Percentiles rank a stretch among this genome's conserved stretches.
phyloP scores from a whole-genome alignment of 129 eudicot species.

The Dittrichia graveolens region DNA sequence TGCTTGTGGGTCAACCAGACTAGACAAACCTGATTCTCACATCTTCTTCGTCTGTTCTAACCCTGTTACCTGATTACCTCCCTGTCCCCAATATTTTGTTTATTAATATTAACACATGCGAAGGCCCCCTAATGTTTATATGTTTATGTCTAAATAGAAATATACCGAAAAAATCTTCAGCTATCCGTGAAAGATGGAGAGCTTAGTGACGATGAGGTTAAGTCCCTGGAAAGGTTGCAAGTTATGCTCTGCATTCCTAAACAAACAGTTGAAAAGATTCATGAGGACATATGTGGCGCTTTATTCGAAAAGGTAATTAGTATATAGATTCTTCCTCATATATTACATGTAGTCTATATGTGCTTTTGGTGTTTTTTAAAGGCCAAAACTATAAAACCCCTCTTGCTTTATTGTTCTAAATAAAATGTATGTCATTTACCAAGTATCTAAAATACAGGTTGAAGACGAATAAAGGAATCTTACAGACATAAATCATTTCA shows the following conservation, averaged over 20 bases:
- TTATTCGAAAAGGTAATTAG: slow-evolving; percentile 80
- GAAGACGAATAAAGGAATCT: not conserved
- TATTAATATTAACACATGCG: not conserved
- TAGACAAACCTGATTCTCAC: too few species aligned
- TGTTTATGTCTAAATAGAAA: slow-evolving; percentile 44
- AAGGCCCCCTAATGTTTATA: not conserved
- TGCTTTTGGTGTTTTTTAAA: slow-evolving; percentile 13
- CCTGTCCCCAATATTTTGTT: too few species aligned
- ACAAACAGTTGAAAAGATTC: slow-evolving; percentile 80
- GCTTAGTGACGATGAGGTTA: slow-evolving; percentile 74
- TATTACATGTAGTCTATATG: not conserved
- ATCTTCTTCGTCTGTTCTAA: too few species aligned
- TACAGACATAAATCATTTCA: not conserved
- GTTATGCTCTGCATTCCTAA: slow-evolving; percentile 90
- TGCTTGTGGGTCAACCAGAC: not conserved
- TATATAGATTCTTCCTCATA: not conserved
- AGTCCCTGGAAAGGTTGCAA: slow-evolving; percentile 70
- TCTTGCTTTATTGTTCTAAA: not conserved
- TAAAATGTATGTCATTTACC: not conserved
- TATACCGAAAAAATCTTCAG: slow-evolving; percentile 89
- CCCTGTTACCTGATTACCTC: too few species aligned
- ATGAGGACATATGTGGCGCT: slow-evolving; percentile 87
- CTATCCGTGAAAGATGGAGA: slow-evolving; percentile 73
- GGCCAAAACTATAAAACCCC: not conserved
- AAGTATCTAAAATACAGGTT: not conserved